Conservation (phyloP, 805 yeast species). For the Suhomyces sp. region DNA sequence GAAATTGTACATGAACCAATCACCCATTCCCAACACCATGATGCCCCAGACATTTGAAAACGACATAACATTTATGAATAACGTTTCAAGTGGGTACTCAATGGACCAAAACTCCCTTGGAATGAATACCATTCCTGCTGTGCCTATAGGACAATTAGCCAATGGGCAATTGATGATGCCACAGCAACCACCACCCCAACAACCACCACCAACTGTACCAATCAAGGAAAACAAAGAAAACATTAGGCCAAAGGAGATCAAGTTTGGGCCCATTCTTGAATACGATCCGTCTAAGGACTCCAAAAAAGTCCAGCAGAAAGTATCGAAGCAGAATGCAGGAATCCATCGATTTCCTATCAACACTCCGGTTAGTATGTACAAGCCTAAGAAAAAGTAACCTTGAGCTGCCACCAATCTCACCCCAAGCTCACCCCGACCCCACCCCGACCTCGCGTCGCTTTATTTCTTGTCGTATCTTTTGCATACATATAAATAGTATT, state of each 20-base stretch:
- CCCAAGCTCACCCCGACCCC: too few species aligned
- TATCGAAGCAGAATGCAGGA: slow-evolving; percentile 14
- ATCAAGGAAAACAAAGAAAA: slow-evolving; percentile 18
- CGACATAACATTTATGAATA: neutral
- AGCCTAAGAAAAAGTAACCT: slow-evolving; percentile 26
- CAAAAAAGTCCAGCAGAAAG: slow-evolving; percentile 14
- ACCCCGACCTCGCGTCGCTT: neutral
- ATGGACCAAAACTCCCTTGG: neutral
- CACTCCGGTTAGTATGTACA: slow-evolving; percentile 32
- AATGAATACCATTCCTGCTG: neutral
- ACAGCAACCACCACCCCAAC: slow-evolving; percentile 2
- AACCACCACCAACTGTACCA: slow-evolving; percentile 6
- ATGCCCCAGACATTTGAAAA: slow-evolving; percentile 1
- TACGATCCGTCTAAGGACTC: slow-evolving; percentile 38
- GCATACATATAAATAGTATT: neutral
- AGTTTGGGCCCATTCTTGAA: slow-evolving; percentile 39
- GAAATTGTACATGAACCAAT: slow-evolving; percentile 2
- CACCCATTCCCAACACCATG: neutral
- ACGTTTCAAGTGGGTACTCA: neutral
- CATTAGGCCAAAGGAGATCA: slow-evolving; percentile 26
- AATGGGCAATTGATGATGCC: slow-evolving; percentile 4
- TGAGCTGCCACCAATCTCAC: too few species aligned
- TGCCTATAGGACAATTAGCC: neutral
- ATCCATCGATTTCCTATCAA: slow-evolving; percentile 30
- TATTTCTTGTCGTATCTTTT: neutral